Evolutionary conservation across 306 rosid species (phyloP), one percentile per base, ranked within the genome.

Genomic region (Begonia peltatifolia): DNA sequence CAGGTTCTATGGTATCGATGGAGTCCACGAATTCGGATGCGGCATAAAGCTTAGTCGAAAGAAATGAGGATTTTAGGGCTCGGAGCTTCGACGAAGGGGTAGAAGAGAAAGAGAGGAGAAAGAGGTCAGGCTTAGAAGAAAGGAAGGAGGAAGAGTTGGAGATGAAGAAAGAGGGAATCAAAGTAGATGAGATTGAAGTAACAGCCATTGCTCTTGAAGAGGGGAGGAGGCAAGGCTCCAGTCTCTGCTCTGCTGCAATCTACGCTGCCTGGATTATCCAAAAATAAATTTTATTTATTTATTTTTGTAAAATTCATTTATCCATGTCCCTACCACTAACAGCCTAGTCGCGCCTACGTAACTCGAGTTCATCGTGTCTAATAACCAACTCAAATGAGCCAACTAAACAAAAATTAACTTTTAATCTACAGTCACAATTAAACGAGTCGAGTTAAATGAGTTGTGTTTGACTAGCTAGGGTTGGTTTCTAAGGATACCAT

Each of bases 1-100:
- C 66, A 6, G 79, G 68, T 12, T 73, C 74, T 13, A 63, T 6
- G 60, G 71, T 14, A 23, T 76, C 77, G 0, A 56, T 25, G 14
- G 94, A 75, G 53, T 79, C 76, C 43, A 87, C 54, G 15, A 71
- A 82, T 80, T 87, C 79, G 22, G 96, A 81, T 18, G 90, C 77
- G 53, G 86, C 89, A 72, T 54, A 60, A 64, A 76, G 71, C 66
- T 70, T 70, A 41, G 79, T 74, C 3, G 84, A 65, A 1, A 71
- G 55, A 14, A 20, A 78, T 10, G 73, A 58, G 55, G 72, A 64
- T 54, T 75, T 76, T 6, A 64, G 47, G 66, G 64, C 71, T 58
- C 63, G 56, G 47, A 69, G 63, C 65, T 67, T 77, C 11, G 52
- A 52, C 55, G 76, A 56, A 49, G 69, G 59, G 43, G 65, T 59